Base-by-base conservation (phyloP, 139 green algal species). In the Chlamydomonas applanata region DNA sequence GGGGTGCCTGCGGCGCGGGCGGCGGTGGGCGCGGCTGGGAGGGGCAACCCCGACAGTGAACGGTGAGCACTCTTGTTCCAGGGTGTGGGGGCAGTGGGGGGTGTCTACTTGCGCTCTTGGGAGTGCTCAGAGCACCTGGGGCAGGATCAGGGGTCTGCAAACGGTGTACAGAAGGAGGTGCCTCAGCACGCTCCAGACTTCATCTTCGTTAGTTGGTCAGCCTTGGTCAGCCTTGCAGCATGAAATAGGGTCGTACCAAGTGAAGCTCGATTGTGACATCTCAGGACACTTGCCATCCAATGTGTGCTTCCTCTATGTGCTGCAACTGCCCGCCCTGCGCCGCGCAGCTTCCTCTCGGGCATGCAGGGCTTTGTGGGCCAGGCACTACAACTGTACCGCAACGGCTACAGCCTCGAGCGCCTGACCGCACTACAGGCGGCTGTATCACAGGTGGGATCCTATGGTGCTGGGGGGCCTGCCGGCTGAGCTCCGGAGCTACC, bases 281-380 rank as follows among this genome's bases (percentile, higher is more conserved):
- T 25, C 35, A 33, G 72, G 44, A 9, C 7, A 32, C 0, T 22
- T 57, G 65, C 4, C 17, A 20, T 22, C 16, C 32, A 32, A 11
- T 25, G 20, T 14, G 71, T 34, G 44, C n/a, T n/a, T n/a, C n/a
- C n/a, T n/a, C n/a, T n/a, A n/a, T n/a, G n/a, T n/a, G n/a, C n/a
- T n/a, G n/a, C n/a, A n/a, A 36, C 20, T 27, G 46, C 54, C 46
- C 54, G 53, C 60, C 35, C 52, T 30, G 65, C 20, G 1, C 25
- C 29, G 33, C 68, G 34, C 67, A 20, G 66, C 20, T 75, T 75
- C 57, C 67, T 78, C 17, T 27, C 64, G 57, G 89, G 86, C 11
- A 82, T 92, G 65, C 74, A 75, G 60, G 69, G 57, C 11, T 88
- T 89, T 52, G 86, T 84, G 27, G 75, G 78, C 46, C 76, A 86